Percentiles rank a stretch among this genome's conserved stretches.
Conservation (phyloP, 495 filamentous ascomycete species). For the Tetracladium marchalianum region DNA sequence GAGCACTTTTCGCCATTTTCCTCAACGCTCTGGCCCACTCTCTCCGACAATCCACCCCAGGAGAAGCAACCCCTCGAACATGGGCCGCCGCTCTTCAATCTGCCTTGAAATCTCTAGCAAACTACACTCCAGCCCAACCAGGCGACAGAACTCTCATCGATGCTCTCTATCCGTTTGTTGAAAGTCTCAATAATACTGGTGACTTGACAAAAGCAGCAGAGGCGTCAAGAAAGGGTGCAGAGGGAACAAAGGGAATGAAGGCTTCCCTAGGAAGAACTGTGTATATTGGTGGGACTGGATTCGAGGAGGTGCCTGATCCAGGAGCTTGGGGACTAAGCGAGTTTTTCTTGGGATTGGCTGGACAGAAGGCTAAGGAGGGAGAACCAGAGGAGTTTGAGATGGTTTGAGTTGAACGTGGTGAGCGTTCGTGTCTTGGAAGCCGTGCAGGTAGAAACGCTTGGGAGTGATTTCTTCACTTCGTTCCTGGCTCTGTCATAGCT, state of each 20-base stretch:
- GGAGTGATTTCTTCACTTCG: no score
- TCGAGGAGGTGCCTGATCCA: conserved; percentile 78
- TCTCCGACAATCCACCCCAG: conserved; percentile 45
- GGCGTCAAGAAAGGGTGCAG: conserved; percentile 65
- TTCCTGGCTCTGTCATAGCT: no score
- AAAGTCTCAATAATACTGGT: conserved; percentile 50
- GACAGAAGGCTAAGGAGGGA: conserved; percentile 7
- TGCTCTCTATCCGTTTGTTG: conserved; percentile 78
- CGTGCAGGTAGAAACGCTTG: no score
- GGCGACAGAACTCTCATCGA: conserved; percentile 91
- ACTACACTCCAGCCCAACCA: conserved; percentile 81
- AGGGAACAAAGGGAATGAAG: conserved; percentile 82
- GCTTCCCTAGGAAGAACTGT: conserved; percentile 81
- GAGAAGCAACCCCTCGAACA: conserved; percentile 39
- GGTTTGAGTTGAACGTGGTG: conserved; percentile 3
- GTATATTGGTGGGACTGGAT: conserved; percentile 81
- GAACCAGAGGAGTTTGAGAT: conserved; percentile 10
- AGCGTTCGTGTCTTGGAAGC: no score
- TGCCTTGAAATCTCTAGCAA: conserved; percentile 59
- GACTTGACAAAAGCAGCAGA: conserved; percentile 61
- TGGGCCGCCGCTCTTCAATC: conserved; percentile 69
- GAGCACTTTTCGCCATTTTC: conserved; percentile 93
- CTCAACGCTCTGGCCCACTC: conserved; percentile 78
- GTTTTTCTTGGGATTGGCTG: conserved; percentile 71
- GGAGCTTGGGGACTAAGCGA: conserved; percentile 77